A percentile compares a stretch with the other conserved stretches of the same genome.
Evolutionary conservation across 1,139 yeast genomes (phyloP).

Genomic region (Blastobotrys aristatus): DNA sequence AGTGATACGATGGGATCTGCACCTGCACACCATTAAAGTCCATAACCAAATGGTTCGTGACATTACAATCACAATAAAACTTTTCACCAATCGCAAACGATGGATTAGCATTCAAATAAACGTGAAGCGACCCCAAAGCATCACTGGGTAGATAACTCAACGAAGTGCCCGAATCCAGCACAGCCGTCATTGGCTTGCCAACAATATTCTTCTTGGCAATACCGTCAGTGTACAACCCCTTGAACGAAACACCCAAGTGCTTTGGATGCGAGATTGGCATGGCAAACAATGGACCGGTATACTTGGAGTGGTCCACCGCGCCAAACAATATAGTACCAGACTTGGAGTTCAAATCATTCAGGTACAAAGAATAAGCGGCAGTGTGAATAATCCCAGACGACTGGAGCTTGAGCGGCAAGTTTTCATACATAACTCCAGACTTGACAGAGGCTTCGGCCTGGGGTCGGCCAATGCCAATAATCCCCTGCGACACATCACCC

Average conservation of each 20-base stretch:
- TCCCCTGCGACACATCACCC: slow-evolving; percentile 45
- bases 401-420: slow-evolving; percentile 37
- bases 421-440: slow-evolving; percentile 23
- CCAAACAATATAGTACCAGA: slow-evolving; percentile 45
- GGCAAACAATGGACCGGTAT: slow-evolving; percentile 35
- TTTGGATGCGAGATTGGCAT: slow-evolving; percentile 37
- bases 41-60: slow-evolving; percentile 36
- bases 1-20: slow-evolving; percentile 43
- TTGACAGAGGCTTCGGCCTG: slow-evolving; percentile 33
- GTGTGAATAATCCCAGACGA: slow-evolving; percentile 46
- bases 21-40: slow-evolving; percentile 52
- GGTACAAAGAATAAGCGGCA: slow-evolving; percentile 41
- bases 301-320: slow-evolving; percentile 49
- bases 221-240: slow-evolving; percentile 35
- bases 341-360: slow-evolving; percentile 26
- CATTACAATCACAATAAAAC: slow-evolving; percentile 38
- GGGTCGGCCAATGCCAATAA: slow-evolving; percentile 50
- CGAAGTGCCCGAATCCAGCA: slow-evolving; percentile 68
- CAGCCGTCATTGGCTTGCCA: slow-evolving; percentile 38
- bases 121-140: slow-evolving; percentile 34
- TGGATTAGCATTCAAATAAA: slow-evolving; percentile 35
- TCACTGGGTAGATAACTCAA: slow-evolving; percentile 47
- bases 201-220: slow-evolving; percentile 35
- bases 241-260: slow-evolving; percentile 46
- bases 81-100: slow-evolving; percentile 35